Conservation (phyloP, 768 basidiomycete species). For the Obba rivulosa region DNA sequence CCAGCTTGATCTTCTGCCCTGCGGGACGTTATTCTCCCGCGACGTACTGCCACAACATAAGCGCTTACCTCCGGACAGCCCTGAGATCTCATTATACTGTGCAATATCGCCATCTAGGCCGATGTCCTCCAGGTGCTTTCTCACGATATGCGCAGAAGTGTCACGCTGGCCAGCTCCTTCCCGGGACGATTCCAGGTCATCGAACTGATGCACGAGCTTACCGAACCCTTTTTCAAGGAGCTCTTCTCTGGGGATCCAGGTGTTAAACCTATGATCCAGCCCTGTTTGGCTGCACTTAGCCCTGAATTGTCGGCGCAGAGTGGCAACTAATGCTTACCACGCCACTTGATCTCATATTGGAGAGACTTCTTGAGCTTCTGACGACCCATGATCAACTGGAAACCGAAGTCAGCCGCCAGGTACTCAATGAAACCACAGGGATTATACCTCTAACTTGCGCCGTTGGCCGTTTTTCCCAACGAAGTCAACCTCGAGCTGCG, state of each 20-base stretch:
- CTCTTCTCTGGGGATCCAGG: slow-evolving; percentile 87
- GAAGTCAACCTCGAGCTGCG: slow-evolving; percentile 76
- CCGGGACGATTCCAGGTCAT: slow-evolving; percentile 92
- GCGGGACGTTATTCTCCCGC: not conserved
- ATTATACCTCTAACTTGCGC: slow-evolving; percentile 80
- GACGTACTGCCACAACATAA: not conserved
- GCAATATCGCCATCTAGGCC: slow-evolving; percentile 97
- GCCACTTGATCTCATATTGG: slow-evolving; percentile 91
- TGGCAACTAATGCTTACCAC: slow-evolving; percentile 27
- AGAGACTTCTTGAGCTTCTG: slow-evolving; percentile 96
- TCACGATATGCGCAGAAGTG: slow-evolving; percentile 71
- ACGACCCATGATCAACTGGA: slow-evolving; percentile 81
- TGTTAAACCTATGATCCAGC: slow-evolving; percentile 81
- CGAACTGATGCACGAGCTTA: slow-evolving; percentile 90
- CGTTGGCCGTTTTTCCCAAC: slow-evolving; percentile 87
- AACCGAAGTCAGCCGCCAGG: slow-evolving; percentile 2
- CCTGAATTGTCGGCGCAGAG: not conserved
- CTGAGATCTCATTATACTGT: slow-evolving; percentile 95
- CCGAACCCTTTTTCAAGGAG: slow-evolving; percentile 81
- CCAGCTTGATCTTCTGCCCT: slow-evolving; percentile 97
- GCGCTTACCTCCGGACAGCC: slow-evolving; percentile 79
- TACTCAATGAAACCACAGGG: not conserved
- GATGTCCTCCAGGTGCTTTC: slow-evolving; percentile 92
- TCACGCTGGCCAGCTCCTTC: slow-evolving; percentile 93
- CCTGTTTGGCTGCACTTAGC: slow-evolving; percentile 23